phyloP scores from a whole-genome alignment of 805 yeast species.

The Yamadazyma sp. region DNA sequence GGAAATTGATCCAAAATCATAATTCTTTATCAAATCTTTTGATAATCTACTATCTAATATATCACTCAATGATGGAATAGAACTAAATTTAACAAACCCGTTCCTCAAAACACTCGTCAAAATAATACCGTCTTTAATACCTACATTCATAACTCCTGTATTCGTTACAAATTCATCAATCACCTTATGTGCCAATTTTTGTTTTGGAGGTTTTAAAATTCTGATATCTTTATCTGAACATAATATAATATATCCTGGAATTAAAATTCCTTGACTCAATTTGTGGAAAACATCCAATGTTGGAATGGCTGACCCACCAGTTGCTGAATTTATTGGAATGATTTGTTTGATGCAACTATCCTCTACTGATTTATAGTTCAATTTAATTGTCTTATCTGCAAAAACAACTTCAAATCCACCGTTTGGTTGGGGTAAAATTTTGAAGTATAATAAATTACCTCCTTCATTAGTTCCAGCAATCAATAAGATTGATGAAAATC shows the following conservation, averaged over 20 bases:
- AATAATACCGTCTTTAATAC: constrained; percentile 40
- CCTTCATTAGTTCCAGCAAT: constrained; percentile 78
- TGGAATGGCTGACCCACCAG: constrained; percentile 67
- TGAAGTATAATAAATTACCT: constrained; percentile 58
- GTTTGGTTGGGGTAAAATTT: constrained; percentile 57
- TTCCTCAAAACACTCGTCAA: constrained; percentile 44
- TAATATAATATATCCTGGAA: constrained; percentile 61
- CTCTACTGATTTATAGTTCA: constrained; percentile 41
- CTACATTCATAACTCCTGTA: constrained; percentile 49
- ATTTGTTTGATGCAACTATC: constrained; percentile 53
- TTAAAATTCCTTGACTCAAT: constrained; percentile 55
- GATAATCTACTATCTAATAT: constrained; percentile 43
- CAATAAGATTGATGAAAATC: constrained; percentile 68
- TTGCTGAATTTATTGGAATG: constrained; percentile 51
- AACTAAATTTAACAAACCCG: constrained; percentile 45
- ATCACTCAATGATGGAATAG: constrained; percentile 65
- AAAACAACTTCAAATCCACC: constrained; percentile 60
- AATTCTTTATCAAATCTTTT: constrained; percentile 23
- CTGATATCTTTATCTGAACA: constrained; percentile 61
- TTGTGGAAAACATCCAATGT: constrained; percentile 52
- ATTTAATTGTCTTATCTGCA: constrained; percentile 39
- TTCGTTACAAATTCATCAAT: constrained; percentile 47
- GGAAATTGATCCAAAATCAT: constrained; percentile 18
- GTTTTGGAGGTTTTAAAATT: constrained; percentile 55
- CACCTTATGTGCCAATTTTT: constrained; percentile 62